Evolutionary conservation across 441 rosid species (phyloP), one percentile per base, ranked within the genome.

Genomic region (Erodium moschatum): DNA sequence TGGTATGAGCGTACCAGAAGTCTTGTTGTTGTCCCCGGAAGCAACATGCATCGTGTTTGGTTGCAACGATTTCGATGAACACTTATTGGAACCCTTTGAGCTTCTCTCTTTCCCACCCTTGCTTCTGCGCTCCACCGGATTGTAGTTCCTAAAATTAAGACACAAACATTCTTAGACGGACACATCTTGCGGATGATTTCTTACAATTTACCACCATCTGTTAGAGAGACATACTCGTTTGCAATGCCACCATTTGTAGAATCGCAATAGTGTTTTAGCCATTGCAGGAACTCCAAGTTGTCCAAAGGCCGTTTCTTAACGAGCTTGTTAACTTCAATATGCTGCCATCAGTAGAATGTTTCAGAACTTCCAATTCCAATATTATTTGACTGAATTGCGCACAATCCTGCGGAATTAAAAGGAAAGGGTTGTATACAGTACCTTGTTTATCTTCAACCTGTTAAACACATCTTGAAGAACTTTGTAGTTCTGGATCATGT

Each of bases 401-500:
- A n/a, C n/a, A n/a, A n/a, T n/a, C n/a, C n/a, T n/a, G n/a, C n/a
- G n/a, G n/a, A n/a, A n/a, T n/a, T n/a, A n/a, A n/a, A n/a, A n/a
- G n/a, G n/a, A n/a, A 6, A 13, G 16, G 15, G 13, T 50, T 50
- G 58, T 50, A 50, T n/a, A 50, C 18, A 50, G 8, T 60, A 61
- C 65, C 65, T 61, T 61, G 12, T 21, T 10, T 13, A 61, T 61
- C 33, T 61, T 61, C 65, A 61, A 19, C 65, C 27, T 24, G 27
- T 24, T 24, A 2, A 24, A 24, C 27, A 24, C 27, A 24, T 24
- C 27, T 24, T 24, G 65, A 61, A 61, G 65, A 24, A 61, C 65
- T 61, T 61, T 61, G 33, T 61, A 61, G 20, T 61, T 61, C 33
- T 61, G 65, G 20, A 61, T 61, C 65, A 61, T 61, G 20, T 61